These are phyloP conservation scores for Echeveria elegans DNA, from an alignment of 164 flowering plant species.

Conservation along the genomic window DNA sequence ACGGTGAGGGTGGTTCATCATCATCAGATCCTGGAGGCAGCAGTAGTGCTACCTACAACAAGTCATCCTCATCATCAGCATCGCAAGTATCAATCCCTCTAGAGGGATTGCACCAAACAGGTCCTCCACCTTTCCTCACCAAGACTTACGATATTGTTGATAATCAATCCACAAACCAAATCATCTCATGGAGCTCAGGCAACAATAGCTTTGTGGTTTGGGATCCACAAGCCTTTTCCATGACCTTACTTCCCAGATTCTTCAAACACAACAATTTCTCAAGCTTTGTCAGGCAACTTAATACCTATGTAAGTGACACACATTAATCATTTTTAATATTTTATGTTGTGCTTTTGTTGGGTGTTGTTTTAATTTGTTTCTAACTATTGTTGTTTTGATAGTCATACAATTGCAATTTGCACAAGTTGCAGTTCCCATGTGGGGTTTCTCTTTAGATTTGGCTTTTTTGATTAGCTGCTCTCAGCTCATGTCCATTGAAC, in stretches of 20 bases:
- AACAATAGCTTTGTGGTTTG: constrained; percentile 67
- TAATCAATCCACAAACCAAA: constrained; percentile 36
- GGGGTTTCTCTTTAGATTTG: too few species aligned
- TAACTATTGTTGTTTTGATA: neutral
- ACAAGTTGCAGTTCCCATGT: constrained; percentile 5
- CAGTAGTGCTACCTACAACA: neutral
- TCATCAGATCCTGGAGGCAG: constrained; percentile 6
- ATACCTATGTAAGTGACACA: constrained; percentile 60
- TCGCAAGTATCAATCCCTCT: constrained; percentile 21
- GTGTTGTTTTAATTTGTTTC: constrained; percentile 1
- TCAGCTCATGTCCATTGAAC: constrained; percentile 8
- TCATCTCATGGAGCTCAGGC: constrained; percentile 64
- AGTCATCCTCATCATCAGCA: neutral
- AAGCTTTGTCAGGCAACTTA: constrained; percentile 81
- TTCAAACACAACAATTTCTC: constrained; percentile 92
- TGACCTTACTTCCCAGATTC: constrained; percentile 51
- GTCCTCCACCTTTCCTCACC: constrained; percentile 43
- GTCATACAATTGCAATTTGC: neutral
- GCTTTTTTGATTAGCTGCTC: too few species aligned
- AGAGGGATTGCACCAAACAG: constrained; percentile 38
- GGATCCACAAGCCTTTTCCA: constrained; percentile 59
- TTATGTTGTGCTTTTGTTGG: neutral
- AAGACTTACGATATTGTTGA: constrained; percentile 66
- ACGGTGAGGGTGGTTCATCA: neutral
- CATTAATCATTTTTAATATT: neutral